Evolutionary conservation across 768 basidiomycete genomes (phyloP).

Genomic region (Phaeotremella skinneri): DNA sequence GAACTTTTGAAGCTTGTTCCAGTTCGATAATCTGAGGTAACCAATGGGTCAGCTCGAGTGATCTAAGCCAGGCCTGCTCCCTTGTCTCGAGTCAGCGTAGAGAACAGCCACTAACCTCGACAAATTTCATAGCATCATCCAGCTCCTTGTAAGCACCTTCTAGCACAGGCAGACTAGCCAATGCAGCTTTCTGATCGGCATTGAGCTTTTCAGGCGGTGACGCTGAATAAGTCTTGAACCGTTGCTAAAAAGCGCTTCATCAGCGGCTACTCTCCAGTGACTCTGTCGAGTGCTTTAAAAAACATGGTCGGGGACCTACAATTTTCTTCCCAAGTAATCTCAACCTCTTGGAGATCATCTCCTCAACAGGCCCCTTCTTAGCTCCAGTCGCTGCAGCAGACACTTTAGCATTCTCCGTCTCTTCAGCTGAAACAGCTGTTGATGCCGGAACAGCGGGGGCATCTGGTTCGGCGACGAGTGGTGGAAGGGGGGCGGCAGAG

Average conservation of each 20-base stretch:
- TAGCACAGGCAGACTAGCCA: conserved; percentile 70
- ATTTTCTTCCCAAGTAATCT: conserved; percentile 80
- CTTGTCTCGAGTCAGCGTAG: neutral
- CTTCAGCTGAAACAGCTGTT: neutral
- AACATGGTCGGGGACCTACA: conserved; percentile 54
- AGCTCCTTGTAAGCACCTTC: conserved; percentile 80
- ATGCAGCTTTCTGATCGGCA: conserved; percentile 75
- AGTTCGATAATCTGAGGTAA: conserved; percentile 28
- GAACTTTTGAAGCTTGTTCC: conserved; percentile 37
- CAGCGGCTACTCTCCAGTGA: conserved; percentile 51
- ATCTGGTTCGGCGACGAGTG: neutral
- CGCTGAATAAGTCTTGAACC: conserved; percentile 68
- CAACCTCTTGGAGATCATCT: conserved; percentile 74
- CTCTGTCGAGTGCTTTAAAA: neutral
- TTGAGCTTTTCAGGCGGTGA: conserved; percentile 72
- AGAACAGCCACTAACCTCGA: conserved; percentile 62
- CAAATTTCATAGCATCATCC: conserved; percentile 74
- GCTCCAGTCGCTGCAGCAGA: conserved; percentile 7
- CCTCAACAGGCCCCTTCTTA: conserved; percentile 62
- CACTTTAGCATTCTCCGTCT: neutral
- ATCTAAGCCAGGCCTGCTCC: neutral
- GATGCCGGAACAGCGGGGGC: conserved; percentile 2
- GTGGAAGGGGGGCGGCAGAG: neutral
- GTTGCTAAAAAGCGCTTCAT: conserved; percentile 57
- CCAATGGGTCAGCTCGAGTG: conserved; percentile 4